A percentile compares a stretch with the other conserved stretches of the same genome.
These are phyloP conservation scores for Aureobasidium uvarum DNA, from an alignment of 2,329 filamentous ascomycete genomes.

Conservation along the genomic window DNA sequence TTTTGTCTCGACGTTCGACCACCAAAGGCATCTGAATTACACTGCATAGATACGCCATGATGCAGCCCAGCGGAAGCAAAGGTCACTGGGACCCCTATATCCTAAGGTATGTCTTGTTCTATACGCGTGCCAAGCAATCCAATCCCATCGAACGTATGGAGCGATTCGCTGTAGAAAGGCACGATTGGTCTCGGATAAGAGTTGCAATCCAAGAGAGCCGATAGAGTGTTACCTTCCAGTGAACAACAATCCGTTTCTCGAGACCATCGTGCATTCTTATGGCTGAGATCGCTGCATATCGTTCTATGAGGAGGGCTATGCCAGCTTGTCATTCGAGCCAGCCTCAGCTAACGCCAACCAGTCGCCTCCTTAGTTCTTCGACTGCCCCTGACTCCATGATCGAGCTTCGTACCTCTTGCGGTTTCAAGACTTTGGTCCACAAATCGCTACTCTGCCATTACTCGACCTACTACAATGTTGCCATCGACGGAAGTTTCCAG, in stretches of 20 bases:
- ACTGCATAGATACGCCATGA: background rate
- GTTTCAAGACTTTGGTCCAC: background rate
- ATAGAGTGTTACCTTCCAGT: background rate
- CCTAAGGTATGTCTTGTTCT: background rate
- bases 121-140: background rate
- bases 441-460: background rate
- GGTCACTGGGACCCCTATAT: background rate
- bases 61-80: background rate
- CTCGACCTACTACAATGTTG: background rate
- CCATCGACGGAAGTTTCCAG: background rate
- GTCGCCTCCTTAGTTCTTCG: background rate
- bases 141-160: background rate
- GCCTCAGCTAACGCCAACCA: background rate
- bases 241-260: background rate
- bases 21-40: background rate
- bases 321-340: no score
- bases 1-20: no score
- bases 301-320: no score
- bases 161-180: background rate
- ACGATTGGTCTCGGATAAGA: background rate
- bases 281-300: no score
- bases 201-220: background rate
- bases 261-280: no score
- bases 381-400: background rate
- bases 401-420: background rate